Base-by-base conservation (phyloP, 2,329 filamentous ascomycete species). In the Paecilomyces sp. region DNA sequence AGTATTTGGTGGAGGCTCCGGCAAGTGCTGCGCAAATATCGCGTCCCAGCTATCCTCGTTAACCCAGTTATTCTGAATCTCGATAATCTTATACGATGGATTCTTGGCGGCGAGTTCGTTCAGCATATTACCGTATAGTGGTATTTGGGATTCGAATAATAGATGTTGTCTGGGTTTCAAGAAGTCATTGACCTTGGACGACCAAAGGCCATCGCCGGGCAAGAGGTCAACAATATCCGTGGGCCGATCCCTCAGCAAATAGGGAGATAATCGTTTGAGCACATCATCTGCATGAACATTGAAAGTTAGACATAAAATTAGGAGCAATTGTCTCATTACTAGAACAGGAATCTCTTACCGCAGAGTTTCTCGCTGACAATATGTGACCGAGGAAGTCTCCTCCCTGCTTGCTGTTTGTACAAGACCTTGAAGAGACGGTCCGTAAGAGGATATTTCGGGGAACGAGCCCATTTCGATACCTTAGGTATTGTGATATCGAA, bases 141-240 rank as follows among this genome's bases (percentile, higher is more conserved):
- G 74, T 2, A 75, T 72, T 34, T 90, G 83, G 2, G 87, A 86
- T 68, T 97, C 92, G 74, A 97, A 81, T 51, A 99, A 80, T 53
- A 97, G 77, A 77, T 99, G 94, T 4, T 85, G 87, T 60, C 91
- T 86, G 3, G 93, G 93, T 67, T 91, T 77, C 7, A 99, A 79
- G 54, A 83, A 77, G 0, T 90, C 81, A 70, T 96, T 86, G 0
- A 97, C 79, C 67, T 88, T 90, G 30, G 80, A 79, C 34, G 92
- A 96, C 85, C 89, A 94, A 2, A 96, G 58, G 8, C 92, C 91
- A 1, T 78, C 78, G 13, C 92, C 92, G 0, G 93, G 93, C 72
- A 92, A 91, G 59, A 96, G 79, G 70, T 97, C 93, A 67, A 99
- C 79, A 53, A 97, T 82, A 67, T 96, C 92, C 75, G 92, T 92